Evolutionary conservation across 306 rosid genomes (phyloP), one percentile per base, ranked within the genome.

Genomic region (Erythrophleum fordii): DNA sequence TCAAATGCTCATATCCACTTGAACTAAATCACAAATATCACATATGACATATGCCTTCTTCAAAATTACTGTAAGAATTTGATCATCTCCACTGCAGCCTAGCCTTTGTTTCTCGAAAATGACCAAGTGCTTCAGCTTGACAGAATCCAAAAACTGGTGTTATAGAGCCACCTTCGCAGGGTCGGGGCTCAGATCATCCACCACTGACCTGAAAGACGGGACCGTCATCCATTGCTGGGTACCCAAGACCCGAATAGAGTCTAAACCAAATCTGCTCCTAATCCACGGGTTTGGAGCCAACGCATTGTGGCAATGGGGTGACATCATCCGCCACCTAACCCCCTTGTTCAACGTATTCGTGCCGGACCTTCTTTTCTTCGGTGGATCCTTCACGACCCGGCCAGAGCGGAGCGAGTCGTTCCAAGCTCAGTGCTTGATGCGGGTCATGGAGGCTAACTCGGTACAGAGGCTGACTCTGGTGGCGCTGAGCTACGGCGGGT

Each of bases 401-500:
- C 87, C 90, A 1, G 97, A 94, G 20, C 80, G 97, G 45, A 68
- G 80, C 11, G 98, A 92, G 49, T 42, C 66, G 42, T 91, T 94
- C 81, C 98, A 94, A 75, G 97, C 97, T 18, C 87, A 91, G 87
- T 91, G 98, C 81, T 73, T 94, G 78, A 85, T 87, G 91, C 86
- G 86, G 26, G 86, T 85, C 23, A 83, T 92, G 97, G 92, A 91
- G 85, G 91, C 84, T 53, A 74, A 89, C 64, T 68, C 88, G 17
- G 97, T 86, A 14, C 8, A 23, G 71, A 82, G 61, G 73, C 23
- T 94, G 82, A 85, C 82, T 45, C 18, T 92, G 51, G 97, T 88
- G 77, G 98, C 97, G 82, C 81, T 92, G 48, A 94, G 98, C 79
- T 94, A 94, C 66, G 97, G 97, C 1, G 98, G 97, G 11, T 91